Conservation (phyloP, 768 basidiomycete species). For the Leccinum rimulosum region DNA sequence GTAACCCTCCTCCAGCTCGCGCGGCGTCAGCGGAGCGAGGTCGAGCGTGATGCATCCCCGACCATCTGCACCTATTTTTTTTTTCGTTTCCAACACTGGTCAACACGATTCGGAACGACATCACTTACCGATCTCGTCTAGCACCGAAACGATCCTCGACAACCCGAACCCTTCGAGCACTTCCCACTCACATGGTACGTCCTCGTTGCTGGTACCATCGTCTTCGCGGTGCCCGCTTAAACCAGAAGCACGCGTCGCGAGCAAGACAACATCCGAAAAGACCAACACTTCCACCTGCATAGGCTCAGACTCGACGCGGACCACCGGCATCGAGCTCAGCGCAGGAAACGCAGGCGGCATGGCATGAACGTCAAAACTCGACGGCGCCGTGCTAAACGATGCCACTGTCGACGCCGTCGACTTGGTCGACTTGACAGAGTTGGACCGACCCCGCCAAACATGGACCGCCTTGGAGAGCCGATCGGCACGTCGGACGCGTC, state of each 20-base stretch:
- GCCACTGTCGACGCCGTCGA: constrained; percentile 25
- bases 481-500: constrained; percentile 19
- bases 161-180: constrained; percentile 47
- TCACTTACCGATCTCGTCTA: constrained; percentile 32
- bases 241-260: constrained; percentile 39
- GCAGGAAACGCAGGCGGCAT: constrained; percentile 4
- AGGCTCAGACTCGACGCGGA: constrained; percentile 26
- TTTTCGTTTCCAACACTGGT: background rate
- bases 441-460: constrained; percentile 46
- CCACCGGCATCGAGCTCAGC: constrained; percentile 17
- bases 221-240: background rate
- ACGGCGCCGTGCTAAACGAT: constrained; percentile 30
- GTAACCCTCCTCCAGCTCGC: constrained; percentile 39
- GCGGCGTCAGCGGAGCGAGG: constrained; percentile 44
- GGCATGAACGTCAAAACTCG: constrained; percentile 25
- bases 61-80: constrained; percentile 15
- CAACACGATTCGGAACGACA: background rate
- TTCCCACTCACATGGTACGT: constrained; percentile 36
- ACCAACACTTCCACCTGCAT: constrained; percentile 44
- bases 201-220: constrained; percentile 14
- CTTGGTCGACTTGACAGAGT: constrained; percentile 33
- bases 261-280: constrained; percentile 69
- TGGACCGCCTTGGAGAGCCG: constrained; percentile 41
- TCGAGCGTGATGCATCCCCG: constrained; percentile 43
- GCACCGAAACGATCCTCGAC: constrained; percentile 46